phyloP scores from a whole-genome alignment of 768 basidiomycete genomes.

The Sistotremastrum suecicum region DNA sequence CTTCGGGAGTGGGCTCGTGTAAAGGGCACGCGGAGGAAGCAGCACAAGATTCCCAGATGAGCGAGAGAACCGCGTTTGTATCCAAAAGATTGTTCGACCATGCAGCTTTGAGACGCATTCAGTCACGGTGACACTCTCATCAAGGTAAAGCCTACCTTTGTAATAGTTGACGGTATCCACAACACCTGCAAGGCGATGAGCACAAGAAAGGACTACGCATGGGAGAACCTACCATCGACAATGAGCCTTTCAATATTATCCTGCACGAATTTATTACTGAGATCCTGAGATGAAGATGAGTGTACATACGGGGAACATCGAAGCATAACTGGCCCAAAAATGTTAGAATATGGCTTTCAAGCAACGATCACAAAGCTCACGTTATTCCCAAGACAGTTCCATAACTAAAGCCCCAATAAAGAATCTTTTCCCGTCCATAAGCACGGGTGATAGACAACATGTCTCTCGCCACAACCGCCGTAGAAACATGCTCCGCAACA shows the following conservation, averaged over 20 bases:
- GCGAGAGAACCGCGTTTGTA: slow-evolving; percentile 11
- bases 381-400: slow-evolving; percentile 7
- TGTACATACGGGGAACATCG: slow-evolving; percentile 16
- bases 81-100: slow-evolving; percentile 14
- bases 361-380: slow-evolving; percentile 1
- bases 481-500: slow-evolving; percentile 13
- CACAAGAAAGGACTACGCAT: background rate
- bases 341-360: background rate
- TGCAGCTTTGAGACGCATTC: background rate
- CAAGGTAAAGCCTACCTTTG: slow-evolving; percentile 4
- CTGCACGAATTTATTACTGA: slow-evolving; percentile 4
- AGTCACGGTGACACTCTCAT: background rate
- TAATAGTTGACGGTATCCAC: slow-evolving; percentile 15
- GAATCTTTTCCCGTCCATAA: slow-evolving; percentile 16
- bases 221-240: slow-evolving; percentile 13
- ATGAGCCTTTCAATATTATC: slow-evolving; percentile 19
- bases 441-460: slow-evolving; percentile 17
- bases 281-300: background rate
- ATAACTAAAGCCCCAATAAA: slow-evolving; percentile 16
- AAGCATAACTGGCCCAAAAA: slow-evolving; percentile 11
- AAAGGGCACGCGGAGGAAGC: slow-evolving; percentile 10
- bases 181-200: slow-evolving; percentile 6
- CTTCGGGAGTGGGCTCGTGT: slow-evolving; percentile 10
- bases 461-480: slow-evolving; percentile 16
- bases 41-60: slow-evolving; percentile 12